Conservation (phyloP, 2,329 filamentous ascomycete genomes). For the Diplodia intermedia region DNA sequence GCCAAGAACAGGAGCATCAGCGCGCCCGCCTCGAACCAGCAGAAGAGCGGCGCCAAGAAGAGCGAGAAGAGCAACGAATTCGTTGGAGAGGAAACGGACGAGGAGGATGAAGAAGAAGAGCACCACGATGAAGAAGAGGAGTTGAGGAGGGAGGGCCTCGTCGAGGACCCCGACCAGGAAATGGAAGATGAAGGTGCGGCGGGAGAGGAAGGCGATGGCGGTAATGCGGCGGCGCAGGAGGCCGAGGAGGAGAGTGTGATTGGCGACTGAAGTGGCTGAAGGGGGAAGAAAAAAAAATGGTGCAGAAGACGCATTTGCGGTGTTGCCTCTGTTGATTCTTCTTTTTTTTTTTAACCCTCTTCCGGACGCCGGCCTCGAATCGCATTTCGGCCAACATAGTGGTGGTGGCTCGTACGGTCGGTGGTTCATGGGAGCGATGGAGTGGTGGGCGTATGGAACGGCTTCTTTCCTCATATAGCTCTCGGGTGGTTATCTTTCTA, state of each 20-base stretch:
- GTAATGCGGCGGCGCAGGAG: slow-evolving; percentile 43
- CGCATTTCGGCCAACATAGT: neutral
- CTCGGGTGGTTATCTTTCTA: neutral
- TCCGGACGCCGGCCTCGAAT: neutral
- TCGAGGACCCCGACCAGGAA: slow-evolving; percentile 36
- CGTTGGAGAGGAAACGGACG: slow-evolving; percentile 51
- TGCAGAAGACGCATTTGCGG: neutral
- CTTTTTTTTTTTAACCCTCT: neutral
- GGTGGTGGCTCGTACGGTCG: neutral
- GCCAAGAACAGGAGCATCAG: slow-evolving; percentile 44
- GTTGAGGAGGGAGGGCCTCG: slow-evolving; percentile 36
- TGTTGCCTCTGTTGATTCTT: neutral
- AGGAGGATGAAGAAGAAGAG: slow-evolving; percentile 49
- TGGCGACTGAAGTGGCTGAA: slow-evolving; percentile 44
- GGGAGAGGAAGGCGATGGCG: slow-evolving; percentile 39
- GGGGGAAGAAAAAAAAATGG: no score
- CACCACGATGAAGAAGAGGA: slow-evolving; percentile 48
- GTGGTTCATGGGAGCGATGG: slow-evolving; percentile 5
- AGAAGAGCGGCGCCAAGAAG: slow-evolving; percentile 36
- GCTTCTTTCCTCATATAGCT: neutral
- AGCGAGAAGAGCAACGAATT: slow-evolving; percentile 41
- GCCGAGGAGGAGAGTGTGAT: slow-evolving; percentile 55
- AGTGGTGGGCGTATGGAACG: slow-evolving; percentile 10
- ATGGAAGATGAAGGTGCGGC: slow-evolving; percentile 37
- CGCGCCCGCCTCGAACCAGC: slow-evolving; percentile 6